Evolutionary conservation across 163 green algal species (phyloP), one percentile per base, ranked within the genome.

Genomic region (Chlamydomonas reinhardtii): DNA sequence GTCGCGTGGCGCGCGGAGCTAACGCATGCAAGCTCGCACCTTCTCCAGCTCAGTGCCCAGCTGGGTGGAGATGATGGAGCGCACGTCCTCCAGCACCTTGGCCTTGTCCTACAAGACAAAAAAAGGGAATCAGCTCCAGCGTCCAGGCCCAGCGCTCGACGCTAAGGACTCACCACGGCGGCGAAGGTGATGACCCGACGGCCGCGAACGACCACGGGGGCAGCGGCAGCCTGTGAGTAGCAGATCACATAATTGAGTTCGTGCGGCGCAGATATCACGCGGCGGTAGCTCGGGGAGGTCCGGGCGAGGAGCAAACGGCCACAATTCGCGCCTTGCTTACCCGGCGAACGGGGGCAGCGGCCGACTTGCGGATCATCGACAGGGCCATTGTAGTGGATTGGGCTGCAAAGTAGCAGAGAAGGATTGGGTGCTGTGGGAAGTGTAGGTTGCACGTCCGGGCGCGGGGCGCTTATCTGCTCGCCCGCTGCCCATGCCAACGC

Each of bases 1-100:
- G 14, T 56, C 39, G 48, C 48, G 11, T 2, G 48, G 48, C 48
- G 12, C 11, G 9, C 5, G 48, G 1, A 56, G 9, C 43, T 56
- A 56, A 56, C 48, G 48, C 48, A 56, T 19, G 43, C 43, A n/a
- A 80, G 2, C 75, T 76, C 62, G 6, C 68, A 98, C 95, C 92
- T 97, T 95, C 39, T 97, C 96, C 0, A 98, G 48, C 37, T 99
- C 94, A 64, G 92, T 96, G 91, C 96, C 97, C 74, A 99, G 95
- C 95, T 99, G 97, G 88, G 97, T 94, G 54, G 95, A 93, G 89
- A 99, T 99, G 90, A 99, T 98, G 27, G 25, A 61, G 73, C 95
- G 94, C 35, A 99, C 97, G 85, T 99, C 96, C 54, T 85, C 84
- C 69, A 99, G 91, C 59, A 98, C 96, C 76, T 94, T 79, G 17